These are phyloP conservation scores for Backusella circina DNA, from an alignment of 192 early-diverging fungal species.

Conservation along the genomic window DNA sequence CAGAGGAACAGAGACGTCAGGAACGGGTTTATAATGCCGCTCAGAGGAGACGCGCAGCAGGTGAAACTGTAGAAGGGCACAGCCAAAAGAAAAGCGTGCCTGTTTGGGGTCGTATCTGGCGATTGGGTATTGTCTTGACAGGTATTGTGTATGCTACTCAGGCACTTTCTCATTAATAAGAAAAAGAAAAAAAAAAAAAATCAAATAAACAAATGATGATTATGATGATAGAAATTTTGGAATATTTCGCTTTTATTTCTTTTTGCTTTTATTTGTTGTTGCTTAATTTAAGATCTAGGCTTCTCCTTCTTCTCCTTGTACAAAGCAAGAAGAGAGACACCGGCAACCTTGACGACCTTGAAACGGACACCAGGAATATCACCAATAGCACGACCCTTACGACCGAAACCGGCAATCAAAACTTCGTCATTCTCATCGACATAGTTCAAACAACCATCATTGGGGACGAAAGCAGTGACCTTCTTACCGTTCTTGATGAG, in stretches of 20 bases:
- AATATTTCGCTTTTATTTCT: background rate
- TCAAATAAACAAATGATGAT: background rate
- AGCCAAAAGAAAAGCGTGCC: background rate
- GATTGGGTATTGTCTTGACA: background rate
- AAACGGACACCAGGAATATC: slow-evolving; percentile 99
- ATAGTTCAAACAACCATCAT: slow-evolving; percentile 99
- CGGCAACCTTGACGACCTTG: slow-evolving; percentile 99
- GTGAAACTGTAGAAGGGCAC: slow-evolving; percentile 5
- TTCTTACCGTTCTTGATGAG: slow-evolving; percentile 99
- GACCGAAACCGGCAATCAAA: slow-evolving; percentile 99
- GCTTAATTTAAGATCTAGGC: slow-evolving; percentile 84
- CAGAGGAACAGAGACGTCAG: slow-evolving; percentile 28
- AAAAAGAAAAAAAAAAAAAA: background rate
- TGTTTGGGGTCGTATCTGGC: slow-evolving; percentile 4
- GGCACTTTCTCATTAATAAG: background rate
- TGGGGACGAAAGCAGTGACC: slow-evolving; percentile 99
- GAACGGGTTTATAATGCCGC: slow-evolving; percentile 10
- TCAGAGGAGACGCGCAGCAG: slow-evolving; percentile 17
- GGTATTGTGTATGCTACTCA: slow-evolving; percentile 5
- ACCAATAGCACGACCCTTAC: slow-evolving; percentile 97
- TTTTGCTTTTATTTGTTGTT: background rate
- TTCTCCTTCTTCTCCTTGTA: slow-evolving; percentile 99
- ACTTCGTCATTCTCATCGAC: slow-evolving; percentile 99
- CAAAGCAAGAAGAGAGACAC: slow-evolving; percentile 97
- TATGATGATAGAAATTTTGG: background rate